Evolutionary conservation across 805 yeast species (phyloP).

Genomic region (Metschnikowia hibisci): DNA sequence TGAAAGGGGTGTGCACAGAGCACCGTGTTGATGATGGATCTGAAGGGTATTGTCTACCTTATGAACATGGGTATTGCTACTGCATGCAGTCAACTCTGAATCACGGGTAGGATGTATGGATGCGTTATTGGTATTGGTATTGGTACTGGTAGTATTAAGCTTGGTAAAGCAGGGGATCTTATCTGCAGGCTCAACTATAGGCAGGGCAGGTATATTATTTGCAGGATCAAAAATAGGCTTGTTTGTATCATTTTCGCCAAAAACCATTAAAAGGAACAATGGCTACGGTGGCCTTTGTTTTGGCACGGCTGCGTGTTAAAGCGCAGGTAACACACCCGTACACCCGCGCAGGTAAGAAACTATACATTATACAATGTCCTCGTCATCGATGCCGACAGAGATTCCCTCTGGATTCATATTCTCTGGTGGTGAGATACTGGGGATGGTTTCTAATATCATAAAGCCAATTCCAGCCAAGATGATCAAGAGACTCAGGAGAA

Average conservation of each 20-base stretch:
- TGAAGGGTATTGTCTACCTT: no score
- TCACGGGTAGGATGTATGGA: neutral
- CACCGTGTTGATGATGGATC: neutral
- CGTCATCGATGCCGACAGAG: slow-evolving; percentile 36
- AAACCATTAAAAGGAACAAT: neutral
- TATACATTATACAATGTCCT: slow-evolving; percentile 26
- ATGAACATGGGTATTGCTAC: neutral
- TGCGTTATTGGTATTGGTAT: no score
- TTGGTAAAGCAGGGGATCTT: neutral
- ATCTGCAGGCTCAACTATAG: neutral
- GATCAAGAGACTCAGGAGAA: slow-evolving; percentile 56
- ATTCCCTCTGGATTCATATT: slow-evolving; percentile 60
- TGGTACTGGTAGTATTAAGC: no score
- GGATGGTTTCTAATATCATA: slow-evolving; percentile 63
- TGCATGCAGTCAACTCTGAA: neutral
- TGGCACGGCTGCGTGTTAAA: neutral
- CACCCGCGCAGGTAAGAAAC: neutral
- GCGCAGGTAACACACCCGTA: neutral
- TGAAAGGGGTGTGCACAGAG: neutral
- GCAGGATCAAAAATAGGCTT: no score
- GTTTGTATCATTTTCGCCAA: no score
- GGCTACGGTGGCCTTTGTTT: neutral
- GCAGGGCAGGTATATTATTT: no score
- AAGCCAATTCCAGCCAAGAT: slow-evolving; percentile 58
- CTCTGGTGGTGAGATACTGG: slow-evolving; percentile 74